Evolutionary conservation across 208 protist species (phyloP).

Genomic region (Crithidia sp.): DNA sequence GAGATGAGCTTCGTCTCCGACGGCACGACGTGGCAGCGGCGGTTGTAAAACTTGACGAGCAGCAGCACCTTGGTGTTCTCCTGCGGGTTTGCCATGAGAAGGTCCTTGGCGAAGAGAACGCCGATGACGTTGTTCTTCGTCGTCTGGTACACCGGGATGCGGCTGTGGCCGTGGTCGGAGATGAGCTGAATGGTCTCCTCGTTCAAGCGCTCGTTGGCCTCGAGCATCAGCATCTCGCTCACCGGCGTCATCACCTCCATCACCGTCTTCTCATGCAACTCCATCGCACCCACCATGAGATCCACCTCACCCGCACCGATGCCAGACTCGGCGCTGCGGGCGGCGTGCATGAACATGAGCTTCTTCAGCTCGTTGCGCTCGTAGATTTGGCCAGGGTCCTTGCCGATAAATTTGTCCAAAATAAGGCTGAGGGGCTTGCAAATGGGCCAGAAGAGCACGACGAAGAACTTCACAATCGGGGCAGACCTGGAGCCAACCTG

Average conservation of each 20-base stretch:
- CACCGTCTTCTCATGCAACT: constrained; percentile 93
- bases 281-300: constrained; percentile 95
- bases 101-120: constrained; percentile 93
- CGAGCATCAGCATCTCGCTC: constrained; percentile 93
- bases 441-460: constrained; percentile 93
- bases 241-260: constrained; percentile 96
- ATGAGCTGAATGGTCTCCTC: constrained; percentile 93
- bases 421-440: constrained; percentile 94
- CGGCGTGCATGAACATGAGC: constrained; percentile 95
- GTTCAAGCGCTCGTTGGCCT: constrained; percentile 90
- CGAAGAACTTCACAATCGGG: constrained; percentile 93
- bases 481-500: constrained; percentile 92
- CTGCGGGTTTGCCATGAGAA: constrained; percentile 94
- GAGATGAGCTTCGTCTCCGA: constrained; percentile 93
- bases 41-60: constrained; percentile 95
- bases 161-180: constrained; percentile 92
- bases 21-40: constrained; percentile 85
- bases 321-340: constrained; percentile 83
- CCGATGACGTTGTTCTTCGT: constrained; percentile 93
- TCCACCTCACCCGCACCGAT: constrained; percentile 89
- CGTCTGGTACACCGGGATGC: constrained; percentile 94
- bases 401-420: constrained; percentile 92
- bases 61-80: constrained; percentile 93
- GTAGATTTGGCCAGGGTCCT: constrained; percentile 96
- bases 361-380: constrained; percentile 95